These are phyloP conservation scores for Tuber aestivum DNA, from an alignment of 495 filamentous ascomycete species.

Conservation along the genomic window DNA sequence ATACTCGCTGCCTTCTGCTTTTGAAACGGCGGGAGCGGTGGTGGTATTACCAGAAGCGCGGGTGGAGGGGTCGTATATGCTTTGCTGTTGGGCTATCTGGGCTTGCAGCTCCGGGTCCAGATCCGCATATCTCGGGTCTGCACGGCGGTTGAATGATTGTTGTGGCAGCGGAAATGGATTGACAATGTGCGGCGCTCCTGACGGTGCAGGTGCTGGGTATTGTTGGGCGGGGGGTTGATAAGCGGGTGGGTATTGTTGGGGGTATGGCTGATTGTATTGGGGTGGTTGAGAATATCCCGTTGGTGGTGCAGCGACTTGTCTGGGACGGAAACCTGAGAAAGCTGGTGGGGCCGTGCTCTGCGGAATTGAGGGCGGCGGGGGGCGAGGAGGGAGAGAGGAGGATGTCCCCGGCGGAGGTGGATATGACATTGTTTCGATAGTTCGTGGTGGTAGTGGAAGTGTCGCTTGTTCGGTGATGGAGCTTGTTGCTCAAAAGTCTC, in stretches of 20 bases:
- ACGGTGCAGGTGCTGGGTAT: constrained; percentile 46
- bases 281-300: constrained; percentile 22
- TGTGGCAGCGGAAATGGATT: constrained; percentile 74
- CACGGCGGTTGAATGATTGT: constrained; percentile 22
- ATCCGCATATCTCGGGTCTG: constrained; percentile 47
- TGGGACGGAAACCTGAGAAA: constrained; percentile 59
- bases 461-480: not conserved
- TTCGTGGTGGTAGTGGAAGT: constrained; percentile 1
- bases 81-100: constrained; percentile 94
- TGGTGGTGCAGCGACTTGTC: constrained; percentile 53
- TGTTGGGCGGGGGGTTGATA: constrained; percentile 21
- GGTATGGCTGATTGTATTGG: constrained; percentile 21
- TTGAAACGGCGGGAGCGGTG: constrained; percentile 48
- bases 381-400: constrained; percentile 72
- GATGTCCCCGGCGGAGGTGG: constrained; percentile 84
- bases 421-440: constrained; percentile 76
- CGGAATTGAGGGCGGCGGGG: constrained; percentile 60
- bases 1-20: constrained; percentile 43
- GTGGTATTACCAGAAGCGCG: constrained; percentile 45
- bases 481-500: not conserved
- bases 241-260: constrained; percentile 36
- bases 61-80: constrained; percentile 67
- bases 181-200: constrained; percentile 64
- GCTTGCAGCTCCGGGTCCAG: constrained; percentile 83
- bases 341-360: constrained; percentile 56